These are phyloP conservation scores for Chamaecrista fasciculata DNA, from an alignment of 306 rosid species.

Conservation along the genomic window DNA sequence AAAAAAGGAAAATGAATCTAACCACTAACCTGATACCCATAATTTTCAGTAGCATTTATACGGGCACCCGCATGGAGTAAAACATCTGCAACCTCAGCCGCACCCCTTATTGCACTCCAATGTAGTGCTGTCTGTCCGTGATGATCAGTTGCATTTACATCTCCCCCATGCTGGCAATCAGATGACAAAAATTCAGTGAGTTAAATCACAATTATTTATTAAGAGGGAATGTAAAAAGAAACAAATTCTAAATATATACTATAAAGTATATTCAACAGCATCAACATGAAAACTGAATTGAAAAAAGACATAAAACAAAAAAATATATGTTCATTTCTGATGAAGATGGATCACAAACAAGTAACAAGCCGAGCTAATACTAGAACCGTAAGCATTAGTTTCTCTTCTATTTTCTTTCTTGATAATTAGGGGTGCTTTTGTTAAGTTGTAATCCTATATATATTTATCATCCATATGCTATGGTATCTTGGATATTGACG, in stretches of 20 bases:
- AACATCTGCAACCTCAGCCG: conserved; percentile 87
- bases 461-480: too few species aligned
- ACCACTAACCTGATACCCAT: conserved; percentile 85
- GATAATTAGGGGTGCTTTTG: too few species aligned
- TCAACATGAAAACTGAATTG: neutral
- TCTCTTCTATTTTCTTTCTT: too few species aligned
- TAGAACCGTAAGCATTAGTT: neutral
- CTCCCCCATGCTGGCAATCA: conserved; percentile 84
- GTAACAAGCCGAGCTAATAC: conserved; percentile 9
- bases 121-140: conserved; percentile 94
- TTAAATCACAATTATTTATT: neutral
- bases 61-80: conserved; percentile 88
- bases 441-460: too few species aligned
- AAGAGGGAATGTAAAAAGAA: too few species aligned
- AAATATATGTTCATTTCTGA: too few species aligned
- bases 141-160: conserved; percentile 82
- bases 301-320: too few species aligned
- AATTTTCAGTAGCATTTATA: conserved; percentile 67
- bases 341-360: neutral
- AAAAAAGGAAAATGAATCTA: conserved; percentile 22
- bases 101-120: conserved; percentile 96
- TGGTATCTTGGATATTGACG: too few species aligned
- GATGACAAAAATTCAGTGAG: conserved; percentile 15
- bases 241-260: too few species aligned
- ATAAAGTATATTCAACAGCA: neutral